Evolutionary conservation across 1,139 yeast species (phyloP).

Genomic region (Taiozyma sp.): DNA sequence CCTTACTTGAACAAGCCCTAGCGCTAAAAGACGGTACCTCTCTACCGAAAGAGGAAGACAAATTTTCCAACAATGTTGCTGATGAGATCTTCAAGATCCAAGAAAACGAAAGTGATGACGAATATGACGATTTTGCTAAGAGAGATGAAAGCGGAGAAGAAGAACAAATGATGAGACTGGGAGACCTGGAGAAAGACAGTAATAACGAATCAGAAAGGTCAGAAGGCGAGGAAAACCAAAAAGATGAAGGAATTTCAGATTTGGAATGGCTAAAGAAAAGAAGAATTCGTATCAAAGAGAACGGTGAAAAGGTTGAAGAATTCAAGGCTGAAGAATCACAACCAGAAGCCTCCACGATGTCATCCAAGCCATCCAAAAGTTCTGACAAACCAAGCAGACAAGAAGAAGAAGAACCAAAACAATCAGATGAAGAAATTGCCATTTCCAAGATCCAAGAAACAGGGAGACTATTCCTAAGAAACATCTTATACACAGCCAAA

Average conservation of each 20-base stretch:
- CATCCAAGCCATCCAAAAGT: not conserved
- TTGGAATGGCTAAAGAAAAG: conserved; percentile 84
- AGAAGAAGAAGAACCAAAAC: conserved; percentile 19
- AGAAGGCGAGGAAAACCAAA: conserved; percentile 18
- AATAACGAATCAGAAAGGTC: conserved; percentile 8
- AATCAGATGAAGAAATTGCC: conserved; percentile 40
- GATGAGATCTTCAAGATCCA: conserved; percentile 31
- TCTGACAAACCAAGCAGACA: conserved; percentile 8
- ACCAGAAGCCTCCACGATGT: conserved; percentile 2
- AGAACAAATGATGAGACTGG: conserved; percentile 30
- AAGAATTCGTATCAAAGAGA: conserved; percentile 66
- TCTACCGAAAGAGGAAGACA: conserved; percentile 6
- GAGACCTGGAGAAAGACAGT: conserved; percentile 14
- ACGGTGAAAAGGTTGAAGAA: conserved; percentile 26
- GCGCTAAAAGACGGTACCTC: conserved; percentile 27
- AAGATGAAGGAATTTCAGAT: conserved; percentile 62
- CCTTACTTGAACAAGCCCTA: conserved; percentile 32
- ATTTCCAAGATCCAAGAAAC: conserved; percentile 56
- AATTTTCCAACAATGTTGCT: conserved; percentile 20
- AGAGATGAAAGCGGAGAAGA: conserved; percentile 31
- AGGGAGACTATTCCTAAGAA: conserved; percentile 85
- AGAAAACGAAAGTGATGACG: conserved; percentile 60
- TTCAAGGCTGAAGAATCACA: conserved; percentile 10
- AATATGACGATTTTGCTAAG: conserved; percentile 49
- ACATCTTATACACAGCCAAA: conserved; percentile 72